A percentile compares a stretch with the other conserved stretches of the same genome.
Evolutionary conservation across 2,329 filamentous ascomycete genomes (phyloP).

Genomic region (Hypoxylon sp.): DNA sequence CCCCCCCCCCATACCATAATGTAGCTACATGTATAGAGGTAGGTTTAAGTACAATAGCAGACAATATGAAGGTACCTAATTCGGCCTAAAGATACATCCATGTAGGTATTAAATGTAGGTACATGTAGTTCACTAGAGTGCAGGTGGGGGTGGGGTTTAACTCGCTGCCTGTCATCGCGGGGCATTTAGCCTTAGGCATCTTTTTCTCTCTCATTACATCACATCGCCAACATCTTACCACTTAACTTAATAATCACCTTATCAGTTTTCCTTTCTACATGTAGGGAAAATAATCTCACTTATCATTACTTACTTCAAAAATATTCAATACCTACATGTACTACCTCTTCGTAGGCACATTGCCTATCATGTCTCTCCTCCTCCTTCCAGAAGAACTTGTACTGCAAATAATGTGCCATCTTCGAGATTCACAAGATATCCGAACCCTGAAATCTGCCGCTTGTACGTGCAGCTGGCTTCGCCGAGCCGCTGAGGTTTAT

Average conservation of each 20-base stretch:
- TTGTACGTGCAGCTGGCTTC: constrained; percentile 32
- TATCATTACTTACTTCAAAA: neutral
- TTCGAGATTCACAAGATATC: constrained; percentile 26
- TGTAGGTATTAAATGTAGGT: too few relatives aligned
- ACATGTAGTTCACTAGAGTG: too few relatives aligned
- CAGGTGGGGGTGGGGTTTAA: neutral
- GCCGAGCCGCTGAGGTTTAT: constrained; percentile 28
- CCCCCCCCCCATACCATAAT: too few relatives aligned
- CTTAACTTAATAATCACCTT: neutral
- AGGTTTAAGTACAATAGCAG: too few relatives aligned
- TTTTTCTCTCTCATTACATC: neutral
- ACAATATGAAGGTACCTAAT: too few relatives aligned
- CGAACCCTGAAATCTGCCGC: constrained; percentile 24
- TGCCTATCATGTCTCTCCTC: constrained; percentile 28
- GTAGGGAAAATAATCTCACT: neutral
- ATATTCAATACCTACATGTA: neutral
- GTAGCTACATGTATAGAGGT: too few relatives aligned
- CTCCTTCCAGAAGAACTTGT: constrained; percentile 34
- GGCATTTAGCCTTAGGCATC: neutral
- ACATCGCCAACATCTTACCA: neutral
- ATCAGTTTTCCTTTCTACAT: too few relatives aligned
- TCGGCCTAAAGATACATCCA: too few relatives aligned
- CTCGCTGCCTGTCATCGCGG: neutral
- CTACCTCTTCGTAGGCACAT: neutral
- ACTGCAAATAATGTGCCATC: constrained; percentile 32